Base-by-base conservation (phyloP, 495 filamentous ascomycete genomes). In the Barbatosphaeria neglecta region DNA sequence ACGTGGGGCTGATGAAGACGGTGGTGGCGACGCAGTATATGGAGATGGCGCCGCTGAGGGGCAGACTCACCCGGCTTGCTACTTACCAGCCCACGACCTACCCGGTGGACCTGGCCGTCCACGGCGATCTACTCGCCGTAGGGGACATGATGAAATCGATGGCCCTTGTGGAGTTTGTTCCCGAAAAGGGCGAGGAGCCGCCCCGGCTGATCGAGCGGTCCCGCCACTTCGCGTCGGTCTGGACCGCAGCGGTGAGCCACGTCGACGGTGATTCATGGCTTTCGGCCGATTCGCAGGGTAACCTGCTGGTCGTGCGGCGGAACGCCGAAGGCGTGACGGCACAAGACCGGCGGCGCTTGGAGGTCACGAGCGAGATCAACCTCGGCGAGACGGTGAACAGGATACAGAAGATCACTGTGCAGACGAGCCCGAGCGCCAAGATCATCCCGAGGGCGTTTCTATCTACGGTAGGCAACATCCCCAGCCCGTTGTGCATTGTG, bases 111-210 rank as follows among this genome's bases (percentile, higher is more conserved):
- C 50, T 99, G n/a, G 74, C 79, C 11, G 73, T 95, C 9, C 70
- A 72, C 15, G 78, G 66, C 13, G 74, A 84, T 47, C 71, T 77
- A 22, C 90, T 97, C 50, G 84, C 84, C 0, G 80, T 99, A 4
- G 86, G 82, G 1, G 92, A 99, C 54, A 67, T 99, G 33, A 97
- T 95, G 88, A 95, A 96, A 68, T 90, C 85, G 25, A 68, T 92
- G 31, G 83, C 84, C 15, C 60, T 97, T 9, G 67, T 95, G 10
- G 66, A 87, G 56, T 89, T 79, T 54, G 63, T 67, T 8, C 68
- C 68, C 16, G 72, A 73, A 7, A 53, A 66, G 27, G 49, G 65
- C 22, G 63, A 62, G 52, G 31, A 72, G 62, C 61, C 22, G 66
- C 75, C 65, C 51, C 65, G 50, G 49, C 68, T 95, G 37, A 67